Conservation (phyloP, 2,329 filamentous ascomycete genomes). For the Cryphonectria naterciae region DNA sequence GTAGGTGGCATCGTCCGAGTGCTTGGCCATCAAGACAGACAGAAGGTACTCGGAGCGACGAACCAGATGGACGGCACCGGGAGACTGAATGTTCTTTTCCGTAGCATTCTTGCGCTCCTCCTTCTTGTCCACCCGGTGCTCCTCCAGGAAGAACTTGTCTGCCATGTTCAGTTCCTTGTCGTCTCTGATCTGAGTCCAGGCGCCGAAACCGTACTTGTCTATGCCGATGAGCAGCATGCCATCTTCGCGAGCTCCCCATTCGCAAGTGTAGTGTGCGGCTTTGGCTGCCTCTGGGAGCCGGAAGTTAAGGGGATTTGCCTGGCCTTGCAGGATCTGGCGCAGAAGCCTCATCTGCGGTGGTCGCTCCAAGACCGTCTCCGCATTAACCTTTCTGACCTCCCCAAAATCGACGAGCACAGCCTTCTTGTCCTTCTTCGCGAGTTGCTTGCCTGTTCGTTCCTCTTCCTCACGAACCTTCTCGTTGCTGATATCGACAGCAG, state of each 20-base stretch:
- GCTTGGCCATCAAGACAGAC: conserved; percentile 87
- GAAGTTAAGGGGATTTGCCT: conserved; percentile 76
- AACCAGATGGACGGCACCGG: conserved; percentile 95
- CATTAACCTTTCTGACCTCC: conserved; percentile 92
- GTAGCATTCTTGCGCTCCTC: conserved; percentile 82
- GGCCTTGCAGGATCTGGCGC: conserved; percentile 69
- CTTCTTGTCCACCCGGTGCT: conserved; percentile 97
- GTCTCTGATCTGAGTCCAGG: conserved; percentile 93
- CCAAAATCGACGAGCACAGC: conserved; percentile 94
- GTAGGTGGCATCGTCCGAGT: conserved; percentile 74
- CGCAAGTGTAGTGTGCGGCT: conserved; percentile 84
- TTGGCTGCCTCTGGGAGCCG: conserved; percentile 91
- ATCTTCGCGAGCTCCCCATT: conserved; percentile 92
- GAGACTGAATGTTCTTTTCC: conserved; percentile 83
- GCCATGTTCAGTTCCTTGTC: conserved; percentile 82
- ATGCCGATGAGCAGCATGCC: conserved; percentile 97
- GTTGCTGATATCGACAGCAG: conserved; percentile 68
- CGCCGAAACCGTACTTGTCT: conserved; percentile 89
- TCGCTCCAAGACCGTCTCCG: conserved; percentile 90
- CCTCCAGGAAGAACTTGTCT: conserved; percentile 95
- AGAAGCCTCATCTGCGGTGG: conserved; percentile 87
- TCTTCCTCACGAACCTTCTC: conserved; percentile 79
- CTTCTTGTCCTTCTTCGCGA: conserved; percentile 98
- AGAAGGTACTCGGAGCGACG: conserved; percentile 93
- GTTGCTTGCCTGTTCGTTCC: conserved; percentile 76